These are phyloP conservation scores for Ceratobasidium sp. DNA, from an alignment of 1,284 basidiomycete genomes.

Conservation along the genomic window DNA sequence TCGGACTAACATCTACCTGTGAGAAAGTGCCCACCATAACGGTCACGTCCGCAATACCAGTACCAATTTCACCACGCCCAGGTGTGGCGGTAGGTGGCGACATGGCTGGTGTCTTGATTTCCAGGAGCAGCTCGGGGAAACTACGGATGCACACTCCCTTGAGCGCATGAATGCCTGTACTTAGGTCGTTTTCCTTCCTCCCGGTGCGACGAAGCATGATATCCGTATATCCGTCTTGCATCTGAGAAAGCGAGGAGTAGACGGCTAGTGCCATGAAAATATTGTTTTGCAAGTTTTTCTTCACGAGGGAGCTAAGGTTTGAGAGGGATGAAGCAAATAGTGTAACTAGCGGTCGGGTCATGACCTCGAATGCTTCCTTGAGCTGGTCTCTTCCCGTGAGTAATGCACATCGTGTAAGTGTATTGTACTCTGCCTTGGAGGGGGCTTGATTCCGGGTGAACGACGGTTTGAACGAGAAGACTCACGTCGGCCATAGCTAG, in stretches of 20 bases:
- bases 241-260: slow-evolving; percentile 61
- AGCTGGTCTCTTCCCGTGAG: slow-evolving; percentile 57
- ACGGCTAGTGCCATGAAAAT: slow-evolving; percentile 78
- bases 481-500: slow-evolving; percentile 64
- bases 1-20: neutral
- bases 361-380: slow-evolving; percentile 59
- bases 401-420: slow-evolving; percentile 66
- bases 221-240: slow-evolving; percentile 69
- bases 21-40: slow-evolving; percentile 56
- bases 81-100: slow-evolving; percentile 48
- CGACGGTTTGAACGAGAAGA: slow-evolving; percentile 27
- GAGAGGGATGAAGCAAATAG: slow-evolving; percentile 67
- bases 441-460: slow-evolving; percentile 8
- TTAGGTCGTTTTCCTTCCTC: slow-evolving; percentile 68
- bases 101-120: slow-evolving; percentile 61
- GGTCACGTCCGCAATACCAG: slow-evolving; percentile 68
- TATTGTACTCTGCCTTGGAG: slow-evolving; percentile 64
- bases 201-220: slow-evolving; percentile 59
- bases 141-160: slow-evolving; percentile 72
- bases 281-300: slow-evolving; percentile 83
- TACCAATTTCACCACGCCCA: slow-evolving; percentile 56
- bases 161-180: slow-evolving; percentile 67
- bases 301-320: slow-evolving; percentile 70
- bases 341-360: slow-evolving; percentile 66
- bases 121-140: slow-evolving; percentile 79